Conservation (phyloP, 2,329 filamentous ascomycete genomes). For the Fusarium sp. region DNA sequence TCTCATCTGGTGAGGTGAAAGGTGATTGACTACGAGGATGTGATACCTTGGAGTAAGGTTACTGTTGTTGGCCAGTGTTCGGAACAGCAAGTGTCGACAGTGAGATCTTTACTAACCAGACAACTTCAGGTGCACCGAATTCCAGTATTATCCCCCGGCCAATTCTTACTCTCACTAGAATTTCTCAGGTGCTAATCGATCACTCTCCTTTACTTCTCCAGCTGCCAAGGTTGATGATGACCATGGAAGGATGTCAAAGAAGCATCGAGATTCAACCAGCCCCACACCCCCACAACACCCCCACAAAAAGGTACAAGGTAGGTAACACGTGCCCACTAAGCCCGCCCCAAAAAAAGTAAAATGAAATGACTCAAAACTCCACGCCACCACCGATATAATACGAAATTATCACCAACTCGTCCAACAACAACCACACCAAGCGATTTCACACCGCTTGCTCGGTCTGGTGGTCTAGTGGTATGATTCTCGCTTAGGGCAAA, state of each 20-base stretch:
- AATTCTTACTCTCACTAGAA: background rate
- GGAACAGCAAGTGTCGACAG: background rate
- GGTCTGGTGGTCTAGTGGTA: constrained; percentile 73
- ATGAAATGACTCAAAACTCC: constrained; percentile 21
- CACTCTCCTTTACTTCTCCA: background rate
- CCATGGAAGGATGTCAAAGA: background rate
- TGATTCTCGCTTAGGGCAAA: constrained; percentile 76
- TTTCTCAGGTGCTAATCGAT: background rate
- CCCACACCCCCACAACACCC: background rate
- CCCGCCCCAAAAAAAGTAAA: too few relatives aligned
- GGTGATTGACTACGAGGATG: background rate
- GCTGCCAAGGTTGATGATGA: background rate
- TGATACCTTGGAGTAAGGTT: background rate
- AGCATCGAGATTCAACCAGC: background rate
- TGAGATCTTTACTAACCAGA: background rate
- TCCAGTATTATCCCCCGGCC: background rate
- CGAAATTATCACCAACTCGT: background rate
- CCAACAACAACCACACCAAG: constrained; percentile 22
- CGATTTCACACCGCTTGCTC: constrained; percentile 12
- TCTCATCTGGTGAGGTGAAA: background rate
- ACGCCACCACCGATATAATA: constrained; percentile 10
- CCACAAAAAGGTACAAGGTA: background rate
- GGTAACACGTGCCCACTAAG: background rate
- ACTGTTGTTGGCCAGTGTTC: background rate
- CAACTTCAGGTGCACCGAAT: background rate